Percentiles rank a stretch among this genome's conserved stretches.
phyloP scores from a whole-genome alignment of 805 yeast genomes.

The Metschnikowia chrysomelidarum region DNA sequence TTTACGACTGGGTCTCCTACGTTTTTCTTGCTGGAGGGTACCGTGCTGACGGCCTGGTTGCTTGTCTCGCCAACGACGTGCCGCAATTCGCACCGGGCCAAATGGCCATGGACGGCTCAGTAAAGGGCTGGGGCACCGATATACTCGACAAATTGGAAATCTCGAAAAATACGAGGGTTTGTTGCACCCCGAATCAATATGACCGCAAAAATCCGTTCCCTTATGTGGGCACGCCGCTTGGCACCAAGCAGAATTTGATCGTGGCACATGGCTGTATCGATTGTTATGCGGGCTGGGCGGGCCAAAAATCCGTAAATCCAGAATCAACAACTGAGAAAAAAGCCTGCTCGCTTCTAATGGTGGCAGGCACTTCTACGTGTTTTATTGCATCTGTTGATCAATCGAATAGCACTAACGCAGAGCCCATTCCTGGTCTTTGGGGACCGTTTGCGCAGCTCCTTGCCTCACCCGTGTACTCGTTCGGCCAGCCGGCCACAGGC shows the following conservation, averaged over 20 bases:
- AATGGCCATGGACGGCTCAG: slow-evolving; percentile 54
- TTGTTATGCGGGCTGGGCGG: slow-evolving; percentile 49
- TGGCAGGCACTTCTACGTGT: slow-evolving; percentile 66
- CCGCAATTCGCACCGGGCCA: slow-evolving; percentile 12
- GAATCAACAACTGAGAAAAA: no score
- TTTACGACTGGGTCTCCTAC: slow-evolving; percentile 47
- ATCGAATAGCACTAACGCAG: slow-evolving; percentile 25
- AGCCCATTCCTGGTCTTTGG: slow-evolving; percentile 49
- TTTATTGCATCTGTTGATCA: slow-evolving; percentile 30
- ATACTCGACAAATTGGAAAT: slow-evolving; percentile 25
- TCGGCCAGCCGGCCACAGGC: slow-evolving; percentile 62
- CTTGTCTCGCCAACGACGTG: slow-evolving; percentile 12
- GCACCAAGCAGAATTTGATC: slow-evolving; percentile 14
- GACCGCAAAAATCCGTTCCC: slow-evolving; percentile 2
- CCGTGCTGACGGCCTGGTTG: slow-evolving; percentile 16
- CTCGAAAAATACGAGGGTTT: slow-evolving; percentile 7
- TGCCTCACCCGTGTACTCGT: slow-evolving; percentile 41
- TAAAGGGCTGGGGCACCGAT: slow-evolving; percentile 49
- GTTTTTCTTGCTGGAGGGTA: slow-evolving; percentile 27
- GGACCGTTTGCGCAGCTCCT: slow-evolving; percentile 52
- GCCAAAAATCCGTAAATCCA: no score
- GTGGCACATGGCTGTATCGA: slow-evolving; percentile 55
- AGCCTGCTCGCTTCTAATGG: slow-evolving; percentile 39
- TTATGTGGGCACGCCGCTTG: slow-evolving; percentile 22
- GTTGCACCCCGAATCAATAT: slow-evolving; percentile 7